These are phyloP conservation scores for Phytophthora multivora DNA, from an alignment of 352 stramenopile species.

Conservation along the genomic window DNA sequence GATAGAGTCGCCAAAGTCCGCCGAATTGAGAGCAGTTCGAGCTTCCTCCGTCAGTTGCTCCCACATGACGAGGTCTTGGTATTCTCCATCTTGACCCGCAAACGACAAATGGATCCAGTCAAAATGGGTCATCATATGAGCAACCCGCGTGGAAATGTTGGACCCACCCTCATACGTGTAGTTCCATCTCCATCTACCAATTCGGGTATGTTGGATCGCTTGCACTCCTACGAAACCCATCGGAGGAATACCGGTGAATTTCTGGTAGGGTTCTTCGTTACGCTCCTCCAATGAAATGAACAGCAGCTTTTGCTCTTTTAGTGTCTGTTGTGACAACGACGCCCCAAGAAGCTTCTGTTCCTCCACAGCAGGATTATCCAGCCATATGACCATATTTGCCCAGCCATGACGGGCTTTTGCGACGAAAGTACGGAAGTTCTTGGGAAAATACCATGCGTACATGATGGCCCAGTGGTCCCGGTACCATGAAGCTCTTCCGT, in stretches of 20 bases:
- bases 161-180: background rate
- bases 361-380: slow-evolving; percentile 7
- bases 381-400: slow-evolving; percentile 7
- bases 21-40: background rate
- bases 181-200: background rate
- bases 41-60: background rate
- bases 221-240: background rate
- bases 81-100: background rate
- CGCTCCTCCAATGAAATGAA: background rate
- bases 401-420: background rate
- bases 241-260: background rate
- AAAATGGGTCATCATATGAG: background rate
- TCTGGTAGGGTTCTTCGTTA: background rate
- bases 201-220: background rate
- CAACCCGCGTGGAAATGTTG: background rate
- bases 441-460: slow-evolving; percentile 18
- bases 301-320: background rate
- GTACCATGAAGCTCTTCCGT: slow-evolving; percentile 12
- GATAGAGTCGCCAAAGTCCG: background rate
- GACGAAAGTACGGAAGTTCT: background rate
- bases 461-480: slow-evolving; percentile 3
- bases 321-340: background rate
- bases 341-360: background rate
- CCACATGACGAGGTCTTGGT: background rate
- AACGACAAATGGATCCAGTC: background rate